Conservation (phyloP, 345 rosid species). For the Triadica sebifera region DNA sequence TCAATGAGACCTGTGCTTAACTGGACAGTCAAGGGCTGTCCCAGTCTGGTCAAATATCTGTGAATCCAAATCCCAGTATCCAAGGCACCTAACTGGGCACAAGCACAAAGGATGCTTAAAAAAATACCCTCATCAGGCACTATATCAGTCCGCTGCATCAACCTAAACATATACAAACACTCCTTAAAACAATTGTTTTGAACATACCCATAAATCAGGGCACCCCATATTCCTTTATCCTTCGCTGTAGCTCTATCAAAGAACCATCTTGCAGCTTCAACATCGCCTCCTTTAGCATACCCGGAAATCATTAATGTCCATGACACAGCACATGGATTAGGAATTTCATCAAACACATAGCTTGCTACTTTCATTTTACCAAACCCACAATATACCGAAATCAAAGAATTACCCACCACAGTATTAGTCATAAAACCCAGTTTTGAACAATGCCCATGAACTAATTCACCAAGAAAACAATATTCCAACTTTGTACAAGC, state of each 20-base stretch:
- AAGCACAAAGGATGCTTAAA: slow-evolving; percentile 31
- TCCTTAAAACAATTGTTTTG: slow-evolving; percentile 46
- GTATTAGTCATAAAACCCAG: slow-evolving; percentile 29
- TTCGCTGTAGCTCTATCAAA: slow-evolving; percentile 19
- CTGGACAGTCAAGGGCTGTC: slow-evolving; percentile 17
- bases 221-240: slow-evolving; percentile 30
- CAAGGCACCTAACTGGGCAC: slow-evolving; percentile 38
- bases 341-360: slow-evolving; percentile 39
- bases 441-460: slow-evolving; percentile 43
- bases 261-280: slow-evolving; percentile 33
- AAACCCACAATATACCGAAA: slow-evolving; percentile 35
- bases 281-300: slow-evolving; percentile 43
- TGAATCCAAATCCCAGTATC: slow-evolving; percentile 45
- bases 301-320: slow-evolving; percentile 54
- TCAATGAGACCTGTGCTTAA: slow-evolving; percentile 35
- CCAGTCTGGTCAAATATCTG: slow-evolving; percentile 19
- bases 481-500: slow-evolving; percentile 40
- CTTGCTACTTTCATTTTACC: slow-evolving; percentile 30
- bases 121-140: slow-evolving; percentile 41
- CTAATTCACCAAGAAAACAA: slow-evolving; percentile 31
- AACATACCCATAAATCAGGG: slow-evolving; percentile 30
- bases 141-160: slow-evolving; percentile 29
- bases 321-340: slow-evolving; percentile 33
- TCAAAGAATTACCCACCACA: slow-evolving; percentile 50
- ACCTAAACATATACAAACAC: slow-evolving; percentile 40